A percentile compares a stretch with the other conserved stretches of the same genome.
Conservation (phyloP, 2,329 filamentous ascomycete species). For the Gyromitra esculenta region DNA sequence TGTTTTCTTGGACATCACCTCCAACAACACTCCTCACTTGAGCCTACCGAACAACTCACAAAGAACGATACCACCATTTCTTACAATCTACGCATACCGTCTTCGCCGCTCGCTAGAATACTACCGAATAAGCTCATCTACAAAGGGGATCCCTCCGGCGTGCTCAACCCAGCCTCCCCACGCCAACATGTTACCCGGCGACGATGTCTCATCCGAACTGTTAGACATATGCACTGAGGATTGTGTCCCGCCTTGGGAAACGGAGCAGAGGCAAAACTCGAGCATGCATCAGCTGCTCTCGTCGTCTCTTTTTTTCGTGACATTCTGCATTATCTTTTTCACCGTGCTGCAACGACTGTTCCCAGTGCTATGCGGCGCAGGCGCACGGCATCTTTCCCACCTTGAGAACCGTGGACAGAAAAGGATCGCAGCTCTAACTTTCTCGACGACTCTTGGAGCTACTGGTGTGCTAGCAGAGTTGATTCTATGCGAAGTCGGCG, state of each 20-base stretch:
- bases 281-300: conserved; percentile 62
- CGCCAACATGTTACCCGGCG: conserved; percentile 43
- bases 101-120: conserved; percentile 6
- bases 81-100: conserved; percentile 13
- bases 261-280: conserved; percentile 40
- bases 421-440: conserved; percentile 70
- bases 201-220: conserved; percentile 44
- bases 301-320: conserved; percentile 73
- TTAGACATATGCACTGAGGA: conserved; percentile 48
- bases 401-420: conserved; percentile 64
- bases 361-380: conserved; percentile 71
- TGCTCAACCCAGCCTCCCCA: conserved; percentile 8
- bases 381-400: conserved; percentile 56
- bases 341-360: conserved; percentile 75
- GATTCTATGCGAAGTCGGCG: conserved; percentile 84
- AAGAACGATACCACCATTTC: conserved; percentile 14
- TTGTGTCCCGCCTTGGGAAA: conserved; percentile 44
- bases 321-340: conserved; percentile 72
- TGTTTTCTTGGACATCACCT: conserved; percentile 31
- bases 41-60: conserved; percentile 22
- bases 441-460: conserved; percentile 79
- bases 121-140: conserved; percentile 21
- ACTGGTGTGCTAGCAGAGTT: conserved; percentile 81
- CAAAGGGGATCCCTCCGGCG: not conserved
- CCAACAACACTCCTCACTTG: conserved; percentile 16